Evolutionary conservation across 495 filamentous ascomycete species (phyloP).

Genomic region (Monascus purpureus): DNA sequence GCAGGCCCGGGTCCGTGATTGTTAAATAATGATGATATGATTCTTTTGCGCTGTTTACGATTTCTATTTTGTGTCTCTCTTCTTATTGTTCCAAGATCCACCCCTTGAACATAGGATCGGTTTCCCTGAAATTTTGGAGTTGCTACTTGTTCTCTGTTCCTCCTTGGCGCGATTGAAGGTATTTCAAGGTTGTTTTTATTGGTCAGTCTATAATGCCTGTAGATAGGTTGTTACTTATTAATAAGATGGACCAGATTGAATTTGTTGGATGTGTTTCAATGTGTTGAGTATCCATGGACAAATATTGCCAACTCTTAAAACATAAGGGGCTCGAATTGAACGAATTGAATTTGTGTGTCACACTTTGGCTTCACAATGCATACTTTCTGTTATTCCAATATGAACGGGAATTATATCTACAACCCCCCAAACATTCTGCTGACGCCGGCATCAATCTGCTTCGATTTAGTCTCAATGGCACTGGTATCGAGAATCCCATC

Average conservation of each 20-base stretch:
- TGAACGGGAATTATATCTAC: constrained; percentile 1
- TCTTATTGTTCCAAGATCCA: constrained; percentile 15
- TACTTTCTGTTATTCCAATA: too few relatives aligned
- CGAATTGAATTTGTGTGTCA: too few relatives aligned
- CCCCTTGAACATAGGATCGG: constrained; percentile 11
- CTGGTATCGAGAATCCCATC: constrained; percentile 18
- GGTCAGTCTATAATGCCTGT: too few relatives aligned
- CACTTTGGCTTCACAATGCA: too few relatives aligned
- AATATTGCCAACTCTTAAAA: too few relatives aligned
- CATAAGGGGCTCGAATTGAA: too few relatives aligned
- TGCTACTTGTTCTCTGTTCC: constrained; percentile 3
- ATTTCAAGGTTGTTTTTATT: too few relatives aligned
- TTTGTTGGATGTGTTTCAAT: too few relatives aligned
- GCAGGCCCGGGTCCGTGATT: constrained; percentile 47
- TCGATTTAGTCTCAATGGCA: constrained; percentile 17
- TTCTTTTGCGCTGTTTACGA: constrained; percentile 7
- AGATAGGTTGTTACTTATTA: too few relatives aligned
- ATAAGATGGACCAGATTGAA: too few relatives aligned
- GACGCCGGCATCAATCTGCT: constrained; percentile 12
- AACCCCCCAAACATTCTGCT: constrained; percentile 22
- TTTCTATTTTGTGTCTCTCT: constrained; percentile 4
- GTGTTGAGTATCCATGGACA: too few relatives aligned
- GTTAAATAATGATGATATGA: constrained; percentile 19
- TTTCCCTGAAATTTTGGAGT: background rate
- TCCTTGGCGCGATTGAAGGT: background rate